These are phyloP conservation scores for Phytopythium mirpurense DNA, from an alignment of 352 stramenopile genomes.

Conservation along the genomic window DNA sequence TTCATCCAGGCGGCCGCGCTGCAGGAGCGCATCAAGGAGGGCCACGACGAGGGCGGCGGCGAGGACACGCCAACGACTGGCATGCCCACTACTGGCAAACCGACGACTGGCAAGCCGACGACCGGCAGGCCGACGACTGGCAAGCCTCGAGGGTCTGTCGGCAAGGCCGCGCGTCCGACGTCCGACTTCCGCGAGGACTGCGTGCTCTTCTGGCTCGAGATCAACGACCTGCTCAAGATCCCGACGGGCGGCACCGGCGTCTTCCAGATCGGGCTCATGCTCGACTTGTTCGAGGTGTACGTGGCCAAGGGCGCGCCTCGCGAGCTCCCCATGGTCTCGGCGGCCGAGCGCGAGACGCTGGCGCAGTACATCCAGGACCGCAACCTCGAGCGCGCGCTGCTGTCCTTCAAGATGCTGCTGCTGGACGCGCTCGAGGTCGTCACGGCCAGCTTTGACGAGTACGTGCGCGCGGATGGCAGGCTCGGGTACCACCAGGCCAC, in stretches of 20 bases:
- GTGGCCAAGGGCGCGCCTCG: constrained; percentile 28
- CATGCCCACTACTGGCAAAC: not conserved
- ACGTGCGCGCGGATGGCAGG: constrained; percentile 28
- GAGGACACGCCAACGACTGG: too few species aligned
- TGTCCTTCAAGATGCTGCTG: constrained; percentile 59
- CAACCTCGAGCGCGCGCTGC: constrained; percentile 32
- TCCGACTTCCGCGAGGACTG: constrained; percentile 53
- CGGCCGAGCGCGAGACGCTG: constrained; percentile 38
- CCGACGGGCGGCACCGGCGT: constrained; percentile 25
- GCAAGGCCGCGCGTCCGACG: constrained; percentile 11
- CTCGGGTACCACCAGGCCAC: constrained; percentile 37
- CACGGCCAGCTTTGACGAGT: constrained; percentile 52
- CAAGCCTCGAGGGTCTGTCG: not conserved
- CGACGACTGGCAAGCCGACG: too few species aligned
- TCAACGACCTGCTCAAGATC: constrained; percentile 62
- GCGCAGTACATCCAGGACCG: constrained; percentile 38
- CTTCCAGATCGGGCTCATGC: constrained; percentile 57
- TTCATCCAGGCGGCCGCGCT: constrained; percentile 36
- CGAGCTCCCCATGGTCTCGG: constrained; percentile 46
- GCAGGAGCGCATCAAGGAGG: constrained; percentile 26
- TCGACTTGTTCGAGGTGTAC: constrained; percentile 57
- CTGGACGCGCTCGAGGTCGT: constrained; percentile 56
- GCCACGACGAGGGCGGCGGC: not conserved
- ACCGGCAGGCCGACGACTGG: too few species aligned
- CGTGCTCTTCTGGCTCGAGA: constrained; percentile 67